phyloP scores from a whole-genome alignment of 495 filamentous ascomycete species.

The Talaromyces nanjingensis region DNA sequence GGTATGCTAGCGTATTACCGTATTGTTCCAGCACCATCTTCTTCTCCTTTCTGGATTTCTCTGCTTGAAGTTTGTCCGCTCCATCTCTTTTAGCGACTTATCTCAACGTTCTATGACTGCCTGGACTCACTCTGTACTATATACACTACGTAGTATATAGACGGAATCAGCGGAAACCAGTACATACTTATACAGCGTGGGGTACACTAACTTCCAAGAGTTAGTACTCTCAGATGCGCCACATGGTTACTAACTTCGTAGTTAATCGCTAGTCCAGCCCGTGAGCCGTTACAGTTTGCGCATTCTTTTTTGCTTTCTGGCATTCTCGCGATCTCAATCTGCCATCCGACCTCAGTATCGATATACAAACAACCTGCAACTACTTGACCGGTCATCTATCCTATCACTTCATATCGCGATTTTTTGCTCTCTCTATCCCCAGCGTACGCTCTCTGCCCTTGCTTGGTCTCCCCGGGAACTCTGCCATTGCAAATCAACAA shows the following conservation, averaged over 20 bases:
- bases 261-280: no score
- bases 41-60: background rate
- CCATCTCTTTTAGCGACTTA: no score
- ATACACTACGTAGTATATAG: no score
- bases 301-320: background rate
- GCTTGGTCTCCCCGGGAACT: conserved; percentile 2
- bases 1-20: background rate
- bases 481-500: background rate
- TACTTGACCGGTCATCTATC: no score
- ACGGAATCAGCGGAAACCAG: background rate
- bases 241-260: background rate
- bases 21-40: background rate
- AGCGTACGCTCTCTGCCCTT: background rate
- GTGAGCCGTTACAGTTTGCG: no score
- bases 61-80: background rate
- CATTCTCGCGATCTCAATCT: background rate
- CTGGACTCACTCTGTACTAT: background rate
- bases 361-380: background rate
- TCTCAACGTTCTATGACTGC: background rate
- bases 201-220: background rate
- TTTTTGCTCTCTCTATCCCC: background rate
- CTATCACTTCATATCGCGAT: background rate
- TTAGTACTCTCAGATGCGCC: background rate
- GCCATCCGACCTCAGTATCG: background rate
- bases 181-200: background rate